Base-by-base conservation (phyloP, 2,329 filamentous ascomycete species). In the Aspergillus tamarii region DNA sequence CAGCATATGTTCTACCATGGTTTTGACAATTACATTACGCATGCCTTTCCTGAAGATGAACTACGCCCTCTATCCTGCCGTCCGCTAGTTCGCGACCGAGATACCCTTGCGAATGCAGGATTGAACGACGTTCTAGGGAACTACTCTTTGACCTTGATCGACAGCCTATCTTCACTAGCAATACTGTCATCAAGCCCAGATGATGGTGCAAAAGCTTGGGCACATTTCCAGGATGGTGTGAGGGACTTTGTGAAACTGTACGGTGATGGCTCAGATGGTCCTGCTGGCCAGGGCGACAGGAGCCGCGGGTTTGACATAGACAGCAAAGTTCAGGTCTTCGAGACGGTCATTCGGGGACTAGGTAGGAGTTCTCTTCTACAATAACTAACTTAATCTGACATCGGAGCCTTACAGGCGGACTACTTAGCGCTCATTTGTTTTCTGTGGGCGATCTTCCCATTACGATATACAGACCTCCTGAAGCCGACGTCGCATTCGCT, bases 311-410 rank as follows among this genome's bases (percentile, higher is more conserved):
- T 99, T 73, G 93, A 99, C 77, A 83, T 97, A 46, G 94, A 99
- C 78, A 97, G 94, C 81, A 99, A 98, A 79, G 95, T 99, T 2
- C 94, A 99, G 80, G 93, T 99, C 45, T 99, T 99, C 74, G 95
- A 99, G 82, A 98, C 94, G 0, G 94, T 97, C 41, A 99, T 99
- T 70, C 87, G 95, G 63, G 95, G 94, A 19, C 87, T 81, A 60
- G 78, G 78, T 80, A 73, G 76, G 26, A 30, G 5, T n/a, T 52
- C n/a, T 11, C 32, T 14, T 12, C 50, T 57, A 21, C 9, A 10
- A 28, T 30, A 36, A 32, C 21, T 59, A 34, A 48, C 4, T 19
- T 11, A 19, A 4, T 60, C 39, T 54, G 16, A 19, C 14, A 9
- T 48, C 16, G 48, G 43, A 10, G 28, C 23, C 21, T 21, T 55